Percentiles rank a stretch among this genome's conserved stretches.
These are phyloP conservation scores for Solanum ossicruentum DNA, from an alignment of 257 asterid genomes.

Conservation along the genomic window DNA sequence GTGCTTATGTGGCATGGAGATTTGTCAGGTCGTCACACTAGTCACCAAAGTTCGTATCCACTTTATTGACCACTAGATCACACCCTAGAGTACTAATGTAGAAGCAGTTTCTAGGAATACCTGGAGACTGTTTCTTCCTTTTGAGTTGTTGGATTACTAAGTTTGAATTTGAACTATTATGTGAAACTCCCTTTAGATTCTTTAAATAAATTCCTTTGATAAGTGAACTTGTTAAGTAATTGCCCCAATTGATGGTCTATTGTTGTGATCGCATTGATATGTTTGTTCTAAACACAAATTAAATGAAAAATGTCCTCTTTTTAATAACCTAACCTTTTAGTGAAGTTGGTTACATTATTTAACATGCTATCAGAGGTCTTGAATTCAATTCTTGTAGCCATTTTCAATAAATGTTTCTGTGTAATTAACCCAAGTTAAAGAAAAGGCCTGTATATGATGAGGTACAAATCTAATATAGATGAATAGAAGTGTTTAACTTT, in stretches of 20 bases:
- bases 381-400: background rate
- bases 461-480: background rate
- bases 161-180: background rate
- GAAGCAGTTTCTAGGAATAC: background rate
- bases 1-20: too few relatives aligned
- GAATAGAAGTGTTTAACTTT: background rate
- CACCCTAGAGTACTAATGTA: background rate
- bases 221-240: background rate
- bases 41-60: background rate
- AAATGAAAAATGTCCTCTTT: background rate
- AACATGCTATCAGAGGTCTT: background rate
- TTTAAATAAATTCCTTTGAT: background rate
- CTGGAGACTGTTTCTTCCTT: background rate
- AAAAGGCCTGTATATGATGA: background rate
- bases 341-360: background rate
- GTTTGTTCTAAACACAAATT: background rate
- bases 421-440: background rate
- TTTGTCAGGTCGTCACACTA: background rate
- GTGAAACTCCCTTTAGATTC: background rate
- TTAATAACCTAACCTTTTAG: background rate
- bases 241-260: background rate
- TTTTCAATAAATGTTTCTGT: background rate
- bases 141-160: background rate
- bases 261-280: background rate
- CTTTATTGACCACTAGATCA: background rate